Conservation (phyloP, 495 filamentous ascomycete genomes). For the Massariosphaeria phaeospora region DNA sequence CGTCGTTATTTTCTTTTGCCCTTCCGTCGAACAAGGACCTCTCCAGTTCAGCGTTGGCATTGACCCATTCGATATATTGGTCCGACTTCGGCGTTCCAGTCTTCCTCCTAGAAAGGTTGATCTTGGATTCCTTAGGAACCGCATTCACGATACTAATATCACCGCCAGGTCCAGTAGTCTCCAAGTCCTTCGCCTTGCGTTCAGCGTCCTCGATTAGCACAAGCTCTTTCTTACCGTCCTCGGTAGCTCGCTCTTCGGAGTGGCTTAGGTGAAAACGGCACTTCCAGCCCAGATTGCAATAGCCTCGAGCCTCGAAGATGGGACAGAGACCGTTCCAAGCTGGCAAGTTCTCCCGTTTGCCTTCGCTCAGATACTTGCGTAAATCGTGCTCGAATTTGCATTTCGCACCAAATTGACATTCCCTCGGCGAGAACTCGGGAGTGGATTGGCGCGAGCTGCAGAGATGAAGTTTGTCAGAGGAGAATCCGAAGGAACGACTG, state of each 20-base stretch:
- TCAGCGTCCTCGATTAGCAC: slow-evolving; percentile 50
- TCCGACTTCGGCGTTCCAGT: slow-evolving; percentile 65
- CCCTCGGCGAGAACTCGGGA: slow-evolving; percentile 67
- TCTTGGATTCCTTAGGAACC: slow-evolving; percentile 59
- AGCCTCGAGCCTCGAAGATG: slow-evolving; percentile 67
- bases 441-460: slow-evolving; percentile 63
- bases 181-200: slow-evolving; percentile 42
- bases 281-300: slow-evolving; percentile 80
- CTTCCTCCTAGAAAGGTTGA: slow-evolving; percentile 62
- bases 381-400: slow-evolving; percentile 80
- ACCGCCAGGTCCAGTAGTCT: slow-evolving; percentile 34
- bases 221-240: slow-evolving; percentile 77
- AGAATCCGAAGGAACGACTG: slow-evolving; percentile 74
- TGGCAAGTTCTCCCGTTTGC: slow-evolving; percentile 71
- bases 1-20: slow-evolving; percentile 16
- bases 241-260: slow-evolving; percentile 64
- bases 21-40: slow-evolving; percentile 10
- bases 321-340: slow-evolving; percentile 75
- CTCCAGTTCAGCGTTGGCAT: slow-evolving; percentile 31
- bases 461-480: slow-evolving; percentile 69
- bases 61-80: slow-evolving; percentile 67
- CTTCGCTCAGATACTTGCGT: slow-evolving; percentile 74
- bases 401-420: slow-evolving; percentile 68
- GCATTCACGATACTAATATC: slow-evolving; percentile 72
- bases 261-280: slow-evolving; percentile 85